Conservation (phyloP, 2,329 filamentous ascomycete genomes). For the Clathrospora elynae region DNA sequence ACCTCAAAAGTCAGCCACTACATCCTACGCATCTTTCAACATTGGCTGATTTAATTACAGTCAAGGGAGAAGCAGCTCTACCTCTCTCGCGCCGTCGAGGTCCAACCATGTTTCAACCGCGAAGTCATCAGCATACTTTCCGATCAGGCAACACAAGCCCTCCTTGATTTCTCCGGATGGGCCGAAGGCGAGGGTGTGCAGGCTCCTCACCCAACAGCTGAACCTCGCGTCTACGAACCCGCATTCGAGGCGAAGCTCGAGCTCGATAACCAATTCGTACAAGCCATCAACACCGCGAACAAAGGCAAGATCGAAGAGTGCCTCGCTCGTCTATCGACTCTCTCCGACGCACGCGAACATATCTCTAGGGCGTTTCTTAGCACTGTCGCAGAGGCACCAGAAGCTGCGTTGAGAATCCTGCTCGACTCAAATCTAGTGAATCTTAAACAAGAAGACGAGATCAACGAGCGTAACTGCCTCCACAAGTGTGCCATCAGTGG, state of each 20-base stretch:
- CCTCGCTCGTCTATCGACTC: conserved; percentile 69
- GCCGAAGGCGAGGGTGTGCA: conserved; percentile 93
- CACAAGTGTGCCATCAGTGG: conserved; percentile 97
- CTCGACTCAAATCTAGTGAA: conserved; percentile 83
- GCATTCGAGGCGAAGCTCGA: conserved; percentile 77
- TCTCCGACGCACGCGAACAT: conserved; percentile 70
- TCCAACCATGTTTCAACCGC: conserved; percentile 97
- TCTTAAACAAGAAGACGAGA: conserved; percentile 92
- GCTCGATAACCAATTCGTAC: conserved; percentile 83
- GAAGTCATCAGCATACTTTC: conserved; percentile 96
- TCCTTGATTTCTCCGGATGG: conserved; percentile 95
- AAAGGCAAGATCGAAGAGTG: conserved; percentile 77
- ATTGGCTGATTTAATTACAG: conserved; percentile 51
- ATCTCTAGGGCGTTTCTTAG: conserved; percentile 89
- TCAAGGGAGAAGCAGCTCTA: conserved; percentile 98
- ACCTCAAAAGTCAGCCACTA: conserved; percentile 75
- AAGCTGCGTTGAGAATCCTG: conserved; percentile 74
- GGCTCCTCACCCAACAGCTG: conserved; percentile 53
- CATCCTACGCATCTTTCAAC: conserved; percentile 19
- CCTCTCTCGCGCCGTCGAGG: conserved; percentile 91
- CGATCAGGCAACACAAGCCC: conserved; percentile 93
- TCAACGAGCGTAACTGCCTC: conserved; percentile 94
- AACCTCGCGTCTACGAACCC: conserved; percentile 40
- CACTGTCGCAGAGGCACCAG: conserved; percentile 82
- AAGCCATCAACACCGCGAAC: conserved; percentile 84